phyloP scores from a whole-genome alignment of 352 stramenopile species.

The Phytophthora palmivora region DNA sequence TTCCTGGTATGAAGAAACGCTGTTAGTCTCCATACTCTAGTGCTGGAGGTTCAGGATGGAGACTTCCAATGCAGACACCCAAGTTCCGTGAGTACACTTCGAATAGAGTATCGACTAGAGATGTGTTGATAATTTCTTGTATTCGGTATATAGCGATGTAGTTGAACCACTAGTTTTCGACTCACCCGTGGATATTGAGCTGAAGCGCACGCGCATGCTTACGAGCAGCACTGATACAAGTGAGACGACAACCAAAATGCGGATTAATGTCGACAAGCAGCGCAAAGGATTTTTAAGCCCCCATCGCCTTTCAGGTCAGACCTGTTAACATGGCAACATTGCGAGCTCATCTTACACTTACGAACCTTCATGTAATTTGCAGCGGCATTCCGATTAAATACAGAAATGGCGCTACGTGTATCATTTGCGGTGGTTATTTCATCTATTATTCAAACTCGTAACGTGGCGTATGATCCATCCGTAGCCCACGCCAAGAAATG shows the following conservation, averaged over 20 bases:
- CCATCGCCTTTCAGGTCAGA: slow-evolving; percentile 32
- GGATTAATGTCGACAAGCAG: slow-evolving; percentile 25
- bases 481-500: slow-evolving; percentile 51
- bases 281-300: slow-evolving; percentile 31
- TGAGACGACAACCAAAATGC: slow-evolving; percentile 29
- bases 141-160: slow-evolving; percentile 6
- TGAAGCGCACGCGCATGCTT: slow-evolving; percentile 9
- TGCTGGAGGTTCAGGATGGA: too few species aligned
- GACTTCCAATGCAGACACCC: too few species aligned
- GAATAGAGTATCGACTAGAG: too few species aligned
- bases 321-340: not conserved
- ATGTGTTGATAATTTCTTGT: too few species aligned
- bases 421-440: slow-evolving; percentile 65
- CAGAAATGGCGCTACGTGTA: slow-evolving; percentile 58
- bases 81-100: too few species aligned
- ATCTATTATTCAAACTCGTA: slow-evolving; percentile 62
- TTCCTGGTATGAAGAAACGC: too few species aligned
- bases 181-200: not conserved
- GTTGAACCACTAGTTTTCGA: slow-evolving; percentile 6
- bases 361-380: too few species aligned
- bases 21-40: too few species aligned
- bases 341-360: too few species aligned
- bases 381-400: slow-evolving; percentile 46
- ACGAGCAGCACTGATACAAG: slow-evolving; percentile 20
- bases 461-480: slow-evolving; percentile 40